Percentiles rank a stretch among this genome's conserved stretches.
phyloP scores from a whole-genome alignment of 371 early-diverging fungal species.

The Apophysomyces ossiformis region DNA sequence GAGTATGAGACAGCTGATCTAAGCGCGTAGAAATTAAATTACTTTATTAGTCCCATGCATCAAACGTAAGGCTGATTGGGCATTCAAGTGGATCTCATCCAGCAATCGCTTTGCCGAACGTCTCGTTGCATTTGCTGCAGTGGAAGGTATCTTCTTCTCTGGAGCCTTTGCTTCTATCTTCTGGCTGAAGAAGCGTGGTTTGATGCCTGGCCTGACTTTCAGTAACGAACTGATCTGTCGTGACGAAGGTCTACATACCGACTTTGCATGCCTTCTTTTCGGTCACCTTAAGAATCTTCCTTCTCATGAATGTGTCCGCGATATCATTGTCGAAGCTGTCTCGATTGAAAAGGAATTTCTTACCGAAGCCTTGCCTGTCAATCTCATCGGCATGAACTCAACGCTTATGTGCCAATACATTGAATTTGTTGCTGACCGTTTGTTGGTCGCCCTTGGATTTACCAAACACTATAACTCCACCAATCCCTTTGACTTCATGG shows the following conservation, averaged over 20 bases:
- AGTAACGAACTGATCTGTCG: slow-evolving; percentile 99
- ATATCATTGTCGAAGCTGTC: slow-evolving; percentile 96
- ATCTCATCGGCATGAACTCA: slow-evolving; percentile 99
- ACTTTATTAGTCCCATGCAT: slow-evolving; percentile 91
- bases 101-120: slow-evolving; percentile 94
- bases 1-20: slow-evolving; percentile 27
- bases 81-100: slow-evolving; percentile 95
- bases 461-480: slow-evolving; percentile 87
- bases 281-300: slow-evolving; percentile 86
- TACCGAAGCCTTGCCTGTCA: slow-evolving; percentile 94
- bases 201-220: slow-evolving; percentile 99
- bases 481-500: slow-evolving; percentile 99
- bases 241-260: slow-evolving; percentile 99
- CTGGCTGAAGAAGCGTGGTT: slow-evolving; percentile 99
- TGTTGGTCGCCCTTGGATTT: slow-evolving; percentile 93
- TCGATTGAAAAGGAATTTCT: slow-evolving; percentile 97
- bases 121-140: slow-evolving; percentile 99
- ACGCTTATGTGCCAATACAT: slow-evolving; percentile 98
- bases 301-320: slow-evolving; percentile 65
- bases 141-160: slow-evolving; percentile 99
- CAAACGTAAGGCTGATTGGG: slow-evolving; percentile 99
- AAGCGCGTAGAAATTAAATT: slow-evolving; percentile 1
- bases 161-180: slow-evolving; percentile 99
- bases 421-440: slow-evolving; percentile 99
- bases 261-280: slow-evolving; percentile 99